Conservation (phyloP, 2,329 filamentous ascomycete genomes). For the Clonostachys sp. region DNA sequence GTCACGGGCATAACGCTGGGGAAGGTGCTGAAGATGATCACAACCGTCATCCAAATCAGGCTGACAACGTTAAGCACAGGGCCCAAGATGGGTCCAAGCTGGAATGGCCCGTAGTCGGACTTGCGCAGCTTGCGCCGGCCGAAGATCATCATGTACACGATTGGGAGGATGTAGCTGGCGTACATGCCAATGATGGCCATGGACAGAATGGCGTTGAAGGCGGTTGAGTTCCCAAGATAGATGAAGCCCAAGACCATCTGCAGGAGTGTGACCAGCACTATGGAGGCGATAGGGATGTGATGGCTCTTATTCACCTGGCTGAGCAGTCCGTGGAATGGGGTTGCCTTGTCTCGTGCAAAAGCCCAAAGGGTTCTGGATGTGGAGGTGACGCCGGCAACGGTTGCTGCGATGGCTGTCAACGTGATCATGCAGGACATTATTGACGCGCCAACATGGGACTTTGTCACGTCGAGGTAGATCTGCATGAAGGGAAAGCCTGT, state of each 20-base stretch:
- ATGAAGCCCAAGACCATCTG: slow-evolving; percentile 26
- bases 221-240: slow-evolving; percentile 33
- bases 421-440: slow-evolving; percentile 19
- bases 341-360: slow-evolving; percentile 27
- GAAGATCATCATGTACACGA: slow-evolving; percentile 25
- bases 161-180: slow-evolving; percentile 33
- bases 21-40: no score
- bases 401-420: slow-evolving; percentile 18
- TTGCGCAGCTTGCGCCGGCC: slow-evolving; percentile 16
- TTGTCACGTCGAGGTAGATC: slow-evolving; percentile 23
- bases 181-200: slow-evolving; percentile 38
- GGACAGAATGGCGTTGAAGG: slow-evolving; percentile 31
- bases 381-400: slow-evolving; percentile 22
- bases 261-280: slow-evolving; percentile 14
- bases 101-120: slow-evolving; percentile 13
- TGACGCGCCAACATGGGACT: slow-evolving; percentile 14
- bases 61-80: no score
- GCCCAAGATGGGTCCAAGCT: background rate
- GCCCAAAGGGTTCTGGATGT: slow-evolving; percentile 31
- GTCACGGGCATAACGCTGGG: no score
- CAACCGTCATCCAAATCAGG: no score
- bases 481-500: slow-evolving; percentile 38
- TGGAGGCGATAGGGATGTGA: slow-evolving; percentile 24
- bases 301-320: slow-evolving; percentile 19
- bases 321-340: slow-evolving; percentile 28